Evolutionary conservation across 2,329 filamentous ascomycete genomes (phyloP).

Genomic region (Fusarium sp.): DNA sequence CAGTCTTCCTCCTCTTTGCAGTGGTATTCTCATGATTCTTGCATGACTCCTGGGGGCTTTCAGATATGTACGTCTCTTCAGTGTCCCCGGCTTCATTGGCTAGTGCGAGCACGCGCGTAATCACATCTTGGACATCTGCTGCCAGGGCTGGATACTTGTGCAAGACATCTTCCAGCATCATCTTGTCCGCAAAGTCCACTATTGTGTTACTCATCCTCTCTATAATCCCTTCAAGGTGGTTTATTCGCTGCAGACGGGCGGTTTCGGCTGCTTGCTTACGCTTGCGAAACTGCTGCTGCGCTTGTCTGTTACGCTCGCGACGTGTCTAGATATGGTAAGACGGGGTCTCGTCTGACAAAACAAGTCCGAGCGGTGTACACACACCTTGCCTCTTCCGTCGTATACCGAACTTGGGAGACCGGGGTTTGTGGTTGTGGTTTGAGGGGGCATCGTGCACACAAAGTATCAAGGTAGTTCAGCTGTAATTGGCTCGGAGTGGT

Average conservation of each 20-base stretch:
- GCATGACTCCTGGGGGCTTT: background rate
- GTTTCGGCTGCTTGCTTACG: conserved; percentile 10
- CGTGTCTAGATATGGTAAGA: conserved; percentile 4
- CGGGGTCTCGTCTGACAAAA: background rate
- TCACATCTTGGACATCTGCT: conserved; percentile 4
- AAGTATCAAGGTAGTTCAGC: background rate
- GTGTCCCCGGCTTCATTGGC: conserved; percentile 15
- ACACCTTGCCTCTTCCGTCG: conserved; percentile 10
- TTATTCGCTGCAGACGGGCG: conserved; percentile 6
- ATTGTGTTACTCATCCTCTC: conserved; percentile 19
- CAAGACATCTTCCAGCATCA: conserved; percentile 9
- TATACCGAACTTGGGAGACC: background rate
- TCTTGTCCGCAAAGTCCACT: conserved; percentile 16
- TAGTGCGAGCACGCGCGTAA: conserved; percentile 1
- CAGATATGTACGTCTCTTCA: background rate
- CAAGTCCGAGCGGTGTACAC: background rate
- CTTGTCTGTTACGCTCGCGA: conserved; percentile 20
- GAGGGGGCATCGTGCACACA: background rate
- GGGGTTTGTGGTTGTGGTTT: background rate
- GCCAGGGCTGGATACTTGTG: conserved; percentile 6
- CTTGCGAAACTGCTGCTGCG: conserved; percentile 22
- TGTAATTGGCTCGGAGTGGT: background rate
- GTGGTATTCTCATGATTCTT: background rate
- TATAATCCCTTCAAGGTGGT: conserved; percentile 10
- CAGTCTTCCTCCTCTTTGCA: no score